These are phyloP conservation scores for Malus sylvestris DNA, from an alignment of 306 rosid species.

Conservation along the genomic window DNA sequence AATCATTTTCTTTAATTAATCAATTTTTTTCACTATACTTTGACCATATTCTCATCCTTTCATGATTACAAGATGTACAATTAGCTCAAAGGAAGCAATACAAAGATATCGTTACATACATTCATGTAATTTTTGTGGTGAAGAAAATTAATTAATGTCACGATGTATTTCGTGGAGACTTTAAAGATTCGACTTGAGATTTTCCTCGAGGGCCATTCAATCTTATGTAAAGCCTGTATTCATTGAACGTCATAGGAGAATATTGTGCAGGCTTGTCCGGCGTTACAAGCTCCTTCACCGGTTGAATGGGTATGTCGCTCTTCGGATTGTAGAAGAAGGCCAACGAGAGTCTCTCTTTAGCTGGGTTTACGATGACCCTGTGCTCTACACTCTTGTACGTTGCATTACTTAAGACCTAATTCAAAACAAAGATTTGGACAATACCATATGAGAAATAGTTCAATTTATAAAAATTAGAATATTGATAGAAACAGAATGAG, in stretches of 20 bases:
- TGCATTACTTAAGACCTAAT: constrained; percentile 79
- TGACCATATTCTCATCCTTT: background rate
- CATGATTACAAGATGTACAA: constrained; percentile 11
- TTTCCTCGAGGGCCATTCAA: constrained; percentile 71
- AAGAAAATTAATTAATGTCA: background rate
- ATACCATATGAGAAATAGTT: background rate
- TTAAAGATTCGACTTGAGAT: constrained; percentile 71
- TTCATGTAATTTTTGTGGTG: constrained; percentile 12
- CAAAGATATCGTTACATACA: background rate
- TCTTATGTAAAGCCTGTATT: constrained; percentile 77
- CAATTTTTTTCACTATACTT: background rate
- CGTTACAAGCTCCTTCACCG: constrained; percentile 52
- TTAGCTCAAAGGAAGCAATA: background rate
- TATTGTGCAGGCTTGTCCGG: constrained; percentile 49
- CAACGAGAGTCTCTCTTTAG: constrained; percentile 59
- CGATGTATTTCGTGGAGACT: constrained; percentile 25
- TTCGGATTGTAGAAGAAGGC: constrained; percentile 95
- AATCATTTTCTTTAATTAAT: background rate
- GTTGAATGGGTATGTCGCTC: constrained; percentile 69
- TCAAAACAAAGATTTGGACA: background rate
- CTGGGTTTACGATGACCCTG: constrained; percentile 78
- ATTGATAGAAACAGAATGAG: too few relatives aligned
- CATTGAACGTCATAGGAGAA: constrained; percentile 69
- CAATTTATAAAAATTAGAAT: background rate
- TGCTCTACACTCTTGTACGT: constrained; percentile 85